Base-by-base conservation (phyloP, 2,329 filamentous ascomycete genomes). In the Aureobasidium subglaciale region DNA sequence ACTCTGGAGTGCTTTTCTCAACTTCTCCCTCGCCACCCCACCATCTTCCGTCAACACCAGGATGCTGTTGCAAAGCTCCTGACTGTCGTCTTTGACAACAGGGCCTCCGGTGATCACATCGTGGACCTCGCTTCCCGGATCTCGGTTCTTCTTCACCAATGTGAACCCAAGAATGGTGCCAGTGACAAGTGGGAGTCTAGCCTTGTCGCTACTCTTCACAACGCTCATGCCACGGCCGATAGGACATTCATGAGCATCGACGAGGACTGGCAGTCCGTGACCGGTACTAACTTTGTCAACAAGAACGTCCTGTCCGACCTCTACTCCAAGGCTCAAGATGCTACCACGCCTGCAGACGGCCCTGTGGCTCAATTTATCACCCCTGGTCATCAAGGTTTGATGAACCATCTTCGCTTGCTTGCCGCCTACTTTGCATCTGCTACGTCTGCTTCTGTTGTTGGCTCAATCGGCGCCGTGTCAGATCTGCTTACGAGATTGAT, bases 1-100 rank as follows among this genome's bases (percentile, higher is more conserved):
- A 77, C 92, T 4, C 80, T 91, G 34, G 82, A 86, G 59, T 83
- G 87, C 48, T 84, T 96, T 59, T 75, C 80, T 29, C 78, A 83
- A 41, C 75, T 96, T 30, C 73, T 95, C 29, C 86, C 87, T n/a
- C 79, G 85, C 52, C 91, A 95, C 69, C 85, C 89, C 27, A 88
- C 90, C 6, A 88, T 88, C 29, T 86, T 95, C 69, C 85, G 92
- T 11, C 86, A 89, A 1, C 88, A 86, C 66, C 78, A 82, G 57
- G 77, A 79, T 34, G 86, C 90, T 61, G 79, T 95, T 40, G 82
- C 79, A 55, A 73, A 78, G 11, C 75, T 86, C 18, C 71, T 85
- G 38, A 75, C 79, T 42, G 71, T 72, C 5, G 82, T 85, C 60
- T 69, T 92, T 53, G 56, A 55, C 7, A 30, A 38, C 27, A 37